Evolutionary conservation across 148 eudicot genomes (phyloP), one percentile per base, ranked within the genome.

Genomic region (Cornus controversa): DNA sequence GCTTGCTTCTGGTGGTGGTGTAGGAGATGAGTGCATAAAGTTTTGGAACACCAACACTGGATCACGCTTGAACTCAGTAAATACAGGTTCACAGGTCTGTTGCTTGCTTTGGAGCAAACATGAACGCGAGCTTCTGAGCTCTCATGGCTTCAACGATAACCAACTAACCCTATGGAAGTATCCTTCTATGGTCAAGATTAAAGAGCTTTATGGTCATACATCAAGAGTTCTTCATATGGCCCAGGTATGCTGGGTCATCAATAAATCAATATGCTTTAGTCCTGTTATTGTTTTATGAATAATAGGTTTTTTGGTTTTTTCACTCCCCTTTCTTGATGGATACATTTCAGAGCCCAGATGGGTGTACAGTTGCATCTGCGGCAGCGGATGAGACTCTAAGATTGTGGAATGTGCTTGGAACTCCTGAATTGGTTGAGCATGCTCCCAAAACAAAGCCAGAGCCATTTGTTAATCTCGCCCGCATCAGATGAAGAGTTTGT

Each of bases 1-100:
- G 25, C 76, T 86, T 10, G 89, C 89, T 18, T 79, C 89, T 4
- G 89, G 87, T 62, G 89, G 89, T 11, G 89, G 89, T 22, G 78
- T 65, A 9, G 87, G 84, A 18, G 89, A 86, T 66, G 60, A 81
- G 14, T 77, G 85, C 70, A 84, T 87, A 2, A 87, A 82, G 68
- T 87, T 82, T 75, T 87, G 89, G 89, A 86, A 86, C 65, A 47
- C 80, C 1, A 72, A 83, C 72, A 83, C 89, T 0, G 85, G 86
- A 0, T 67, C 82, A 1, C 78, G 89, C 60, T 71, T 86, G 86
- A 86, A 86, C 69, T 83, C 89, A 0, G 82, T 86, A 1, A 66
- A 83, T 23, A 70, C 82, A 0, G 86, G 89, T 9, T 86, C 86
- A 0, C 86, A 83, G 34, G 82, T 86, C 34, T 83, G 70, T 62